Evolutionary conservation across 768 basidiomycete genomes (phyloP).

Genomic region (Gloeophyllum trabeum): DNA sequence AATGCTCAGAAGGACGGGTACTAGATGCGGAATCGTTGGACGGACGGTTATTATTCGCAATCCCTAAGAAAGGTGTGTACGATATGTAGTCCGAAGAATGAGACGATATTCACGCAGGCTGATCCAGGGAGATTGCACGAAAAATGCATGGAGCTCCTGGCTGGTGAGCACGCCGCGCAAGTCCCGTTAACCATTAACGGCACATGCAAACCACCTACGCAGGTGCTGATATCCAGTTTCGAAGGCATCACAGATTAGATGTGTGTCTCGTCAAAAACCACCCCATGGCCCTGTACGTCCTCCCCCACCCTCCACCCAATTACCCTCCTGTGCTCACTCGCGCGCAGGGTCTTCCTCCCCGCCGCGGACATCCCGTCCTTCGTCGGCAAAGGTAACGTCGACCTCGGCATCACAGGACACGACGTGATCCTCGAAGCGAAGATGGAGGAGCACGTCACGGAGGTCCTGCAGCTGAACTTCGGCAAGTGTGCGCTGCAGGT

Average conservation of each 20-base stretch:
- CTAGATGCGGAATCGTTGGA: conserved; percentile 70
- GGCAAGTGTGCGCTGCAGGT: conserved; percentile 87
- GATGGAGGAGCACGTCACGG: conserved; percentile 69
- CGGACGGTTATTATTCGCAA: conserved; percentile 84
- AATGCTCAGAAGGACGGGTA: conserved; percentile 12
- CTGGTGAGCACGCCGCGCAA: no score
- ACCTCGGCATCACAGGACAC: conserved; percentile 95
- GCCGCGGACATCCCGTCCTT: conserved; percentile 97
- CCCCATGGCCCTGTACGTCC: conserved; percentile 81
- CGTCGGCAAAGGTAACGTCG: conserved; percentile 94
- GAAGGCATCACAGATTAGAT: conserved; percentile 77
- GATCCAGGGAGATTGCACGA: conserved; percentile 75
- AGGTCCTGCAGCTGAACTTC: conserved; percentile 78
- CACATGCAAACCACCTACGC: no score
- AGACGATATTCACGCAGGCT: no score
- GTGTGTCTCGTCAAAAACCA: conserved; percentile 92
- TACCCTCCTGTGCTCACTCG: background rate
- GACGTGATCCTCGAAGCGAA: conserved; percentile 90
- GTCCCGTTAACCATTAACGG: background rate
- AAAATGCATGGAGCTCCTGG: conserved; percentile 75
- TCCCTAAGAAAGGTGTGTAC: conserved; percentile 90
- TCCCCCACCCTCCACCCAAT: background rate
- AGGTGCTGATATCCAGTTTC: conserved; percentile 96
- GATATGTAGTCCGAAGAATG: background rate
- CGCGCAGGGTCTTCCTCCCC: conserved; percentile 82